Evolutionary conservation across 371 early-diverging fungal genomes (phyloP), one percentile per base, ranked within the genome.

Genomic region (Saksenaea vasiformis): DNA sequence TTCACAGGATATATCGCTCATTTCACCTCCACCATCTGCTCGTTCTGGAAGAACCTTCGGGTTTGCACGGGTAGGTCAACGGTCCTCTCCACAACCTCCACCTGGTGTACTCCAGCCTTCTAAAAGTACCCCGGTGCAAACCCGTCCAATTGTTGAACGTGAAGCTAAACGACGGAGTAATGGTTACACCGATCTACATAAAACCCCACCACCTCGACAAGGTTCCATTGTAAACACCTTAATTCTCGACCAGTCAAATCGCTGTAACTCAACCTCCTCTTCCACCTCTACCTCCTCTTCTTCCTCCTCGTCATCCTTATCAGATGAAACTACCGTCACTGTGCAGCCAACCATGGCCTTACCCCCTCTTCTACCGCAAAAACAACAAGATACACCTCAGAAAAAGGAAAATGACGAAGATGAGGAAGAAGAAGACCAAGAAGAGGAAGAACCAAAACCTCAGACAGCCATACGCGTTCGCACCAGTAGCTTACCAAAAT

Each of bases 401-500:
- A 11, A 10, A 44, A 28, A 24, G 22, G n/a, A 38, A 36, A 19
- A 54, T 2, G 22, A 14, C 15, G 14, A 7, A 14, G 44, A 38
- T 22, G 56, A 36, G 3, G 56, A 9, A 15, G 56, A 19, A 31
- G 56, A 36, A 31, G 56, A 35, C 5, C 22, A 47, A 10, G 51
- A 47, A 47, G 51, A 22, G 11, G 36, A 19, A 11, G 56, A 36
- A 1, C 17, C 34, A 55, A 36, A 56, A 39, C 19, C 61, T 60
- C 34, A 66, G 56, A 9, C 22, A 59, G 51, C 62, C 28, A 39
- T 56, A 17, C 58, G 67, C 24, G 57, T 61, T 3, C 73, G 74
- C n/a, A 70, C 71, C 10, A 74, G 71, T 26, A 74, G 74, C 47
- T 31, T 70, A 22, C 70, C 68, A 19, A 36, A 17, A 27, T 56